These are phyloP conservation scores for Trichophyton equinum DNA, from an alignment of 2,329 filamentous ascomycete genomes.

Conservation along the genomic window DNA sequence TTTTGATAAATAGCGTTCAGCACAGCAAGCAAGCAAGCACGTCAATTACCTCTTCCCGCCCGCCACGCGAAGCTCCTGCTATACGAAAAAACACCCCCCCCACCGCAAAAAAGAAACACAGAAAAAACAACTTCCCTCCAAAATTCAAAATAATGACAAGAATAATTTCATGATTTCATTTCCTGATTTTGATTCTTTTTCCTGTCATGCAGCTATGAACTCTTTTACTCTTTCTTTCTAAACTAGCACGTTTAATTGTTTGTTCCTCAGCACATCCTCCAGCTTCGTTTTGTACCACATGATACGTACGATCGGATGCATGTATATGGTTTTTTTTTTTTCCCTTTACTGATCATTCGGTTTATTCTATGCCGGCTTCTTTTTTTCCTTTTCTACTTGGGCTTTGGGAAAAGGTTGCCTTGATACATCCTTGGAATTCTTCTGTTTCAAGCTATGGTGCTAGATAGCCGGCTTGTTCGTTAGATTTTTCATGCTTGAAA, in stretches of 20 bases:
- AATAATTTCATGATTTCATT: too few relatives aligned
- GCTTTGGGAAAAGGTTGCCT: background rate
- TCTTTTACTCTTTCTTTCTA: background rate
- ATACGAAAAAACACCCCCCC: background rate
- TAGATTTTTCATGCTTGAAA: too few relatives aligned
- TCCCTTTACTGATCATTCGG: background rate
- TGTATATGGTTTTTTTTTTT: background rate
- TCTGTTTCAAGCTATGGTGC: background rate
- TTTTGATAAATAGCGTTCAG: background rate
- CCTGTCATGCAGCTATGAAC: background rate
- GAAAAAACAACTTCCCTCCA: background rate
- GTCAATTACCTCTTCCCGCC: background rate
- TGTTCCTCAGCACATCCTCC: constrained; percentile 3
- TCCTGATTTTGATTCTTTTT: too few relatives aligned
- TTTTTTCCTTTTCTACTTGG: background rate
- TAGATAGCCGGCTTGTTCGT: too few relatives aligned
- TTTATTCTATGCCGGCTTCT: background rate
- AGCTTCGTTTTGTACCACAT: constrained; percentile 2
- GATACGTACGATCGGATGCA: background rate
- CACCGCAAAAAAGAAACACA: background rate
- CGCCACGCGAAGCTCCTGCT: background rate
- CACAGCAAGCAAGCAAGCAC: too few relatives aligned
- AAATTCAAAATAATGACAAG: background rate
- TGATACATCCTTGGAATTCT: background rate
- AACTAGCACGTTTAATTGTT: background rate